A percentile compares a stretch with the other conserved stretches of the same genome.
phyloP scores from a whole-genome alignment of 2,329 filamentous ascomycete species.

The Sporothrix brunneoviolacea region DNA sequence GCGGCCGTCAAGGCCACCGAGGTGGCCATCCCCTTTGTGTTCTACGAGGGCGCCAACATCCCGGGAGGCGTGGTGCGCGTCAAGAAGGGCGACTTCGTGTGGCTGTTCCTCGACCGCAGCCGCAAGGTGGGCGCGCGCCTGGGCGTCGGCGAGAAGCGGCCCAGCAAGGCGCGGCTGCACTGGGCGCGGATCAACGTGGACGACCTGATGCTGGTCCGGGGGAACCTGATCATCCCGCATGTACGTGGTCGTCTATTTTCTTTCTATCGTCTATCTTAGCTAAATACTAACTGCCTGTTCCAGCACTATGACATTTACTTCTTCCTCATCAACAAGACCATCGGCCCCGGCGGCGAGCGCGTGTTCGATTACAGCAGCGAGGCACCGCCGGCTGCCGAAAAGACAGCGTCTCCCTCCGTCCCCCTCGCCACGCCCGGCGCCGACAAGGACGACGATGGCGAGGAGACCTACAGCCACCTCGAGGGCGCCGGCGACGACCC shows the following conservation, averaged over 20 bases:
- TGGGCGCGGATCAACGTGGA: slow-evolving; percentile 95
- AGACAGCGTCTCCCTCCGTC: too few relatives aligned
- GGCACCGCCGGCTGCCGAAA: slow-evolving; percentile 27
- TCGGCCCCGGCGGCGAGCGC: slow-evolving; percentile 62
- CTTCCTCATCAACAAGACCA: slow-evolving; percentile 83
- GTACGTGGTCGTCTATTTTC: slow-evolving; percentile 47
- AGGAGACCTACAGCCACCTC: slow-evolving; percentile 42
- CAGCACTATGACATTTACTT: slow-evolving; percentile 98
- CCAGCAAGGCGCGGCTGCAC: slow-evolving; percentile 62
- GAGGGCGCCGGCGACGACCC: slow-evolving; percentile 78
- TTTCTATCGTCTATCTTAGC: slow-evolving; percentile 10
- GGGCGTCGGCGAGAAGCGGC: slow-evolving; percentile 61
- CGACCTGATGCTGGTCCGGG: slow-evolving; percentile 87
- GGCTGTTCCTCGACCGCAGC: slow-evolving; percentile 88
- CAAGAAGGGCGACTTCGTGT: slow-evolving; percentile 88
- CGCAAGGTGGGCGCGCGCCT: slow-evolving; percentile 83
- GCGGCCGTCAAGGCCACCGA: slow-evolving; percentile 84
- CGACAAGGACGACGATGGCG: slow-evolving; percentile 9
- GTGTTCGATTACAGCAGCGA: slow-evolving; percentile 70
- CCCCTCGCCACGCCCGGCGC: slow-evolving; percentile 12
- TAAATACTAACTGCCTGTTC: too few relatives aligned
- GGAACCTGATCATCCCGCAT: slow-evolving; percentile 88
- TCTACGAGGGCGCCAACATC: slow-evolving; percentile 90
- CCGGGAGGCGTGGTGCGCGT: slow-evolving; percentile 77
- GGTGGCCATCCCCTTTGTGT: slow-evolving; percentile 88